Evolutionary conservation across 768 basidiomycete species (phyloP).

Genomic region (Clavulina sp.): DNA sequence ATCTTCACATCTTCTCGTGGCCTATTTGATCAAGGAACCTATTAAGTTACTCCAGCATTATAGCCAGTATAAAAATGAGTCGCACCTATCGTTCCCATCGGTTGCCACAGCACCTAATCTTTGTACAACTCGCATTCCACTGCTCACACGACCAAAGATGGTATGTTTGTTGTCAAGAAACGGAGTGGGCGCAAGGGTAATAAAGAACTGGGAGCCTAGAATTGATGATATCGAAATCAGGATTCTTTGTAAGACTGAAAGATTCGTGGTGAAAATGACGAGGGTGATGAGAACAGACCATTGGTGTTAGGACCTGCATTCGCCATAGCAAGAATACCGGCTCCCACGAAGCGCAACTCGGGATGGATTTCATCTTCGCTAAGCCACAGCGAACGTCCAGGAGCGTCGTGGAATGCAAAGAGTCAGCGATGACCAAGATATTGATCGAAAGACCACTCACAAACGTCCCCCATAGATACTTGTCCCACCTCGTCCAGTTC

Average conservation of each 20-base stretch:
- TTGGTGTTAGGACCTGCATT: slow-evolving; percentile 93
- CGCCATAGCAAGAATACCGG: slow-evolving; percentile 92
- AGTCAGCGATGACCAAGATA: neutral
- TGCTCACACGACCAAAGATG: slow-evolving; percentile 77
- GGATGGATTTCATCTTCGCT: slow-evolving; percentile 86
- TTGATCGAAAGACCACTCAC: slow-evolving; percentile 25
- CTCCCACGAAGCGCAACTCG: slow-evolving; percentile 85
- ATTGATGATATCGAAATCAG: slow-evolving; percentile 19
- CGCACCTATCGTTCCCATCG: slow-evolving; percentile 73
- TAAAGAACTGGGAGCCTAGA: slow-evolving; percentile 87
- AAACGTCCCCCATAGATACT: slow-evolving; percentile 83
- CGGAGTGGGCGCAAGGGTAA: slow-evolving; percentile 69
- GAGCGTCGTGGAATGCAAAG: neutral
- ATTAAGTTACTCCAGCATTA: slow-evolving; percentile 4
- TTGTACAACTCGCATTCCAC: slow-evolving; percentile 86
- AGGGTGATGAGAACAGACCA: slow-evolving; percentile 23
- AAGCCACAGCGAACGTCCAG: slow-evolving; percentile 2
- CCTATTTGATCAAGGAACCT: slow-evolving; percentile 23
- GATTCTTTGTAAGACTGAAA: neutral
- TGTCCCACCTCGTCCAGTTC: slow-evolving; percentile 81
- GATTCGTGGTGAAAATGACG: neutral
- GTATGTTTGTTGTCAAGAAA: slow-evolving; percentile 75
- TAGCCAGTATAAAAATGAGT: slow-evolving; percentile 8
- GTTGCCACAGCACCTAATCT: slow-evolving; percentile 80
- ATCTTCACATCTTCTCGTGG: slow-evolving; percentile 71